Percentiles rank a stretch among this genome's conserved stretches.
Conservation (phyloP, 2,329 filamentous ascomycete species). For the Fusarium annulatum region DNA sequence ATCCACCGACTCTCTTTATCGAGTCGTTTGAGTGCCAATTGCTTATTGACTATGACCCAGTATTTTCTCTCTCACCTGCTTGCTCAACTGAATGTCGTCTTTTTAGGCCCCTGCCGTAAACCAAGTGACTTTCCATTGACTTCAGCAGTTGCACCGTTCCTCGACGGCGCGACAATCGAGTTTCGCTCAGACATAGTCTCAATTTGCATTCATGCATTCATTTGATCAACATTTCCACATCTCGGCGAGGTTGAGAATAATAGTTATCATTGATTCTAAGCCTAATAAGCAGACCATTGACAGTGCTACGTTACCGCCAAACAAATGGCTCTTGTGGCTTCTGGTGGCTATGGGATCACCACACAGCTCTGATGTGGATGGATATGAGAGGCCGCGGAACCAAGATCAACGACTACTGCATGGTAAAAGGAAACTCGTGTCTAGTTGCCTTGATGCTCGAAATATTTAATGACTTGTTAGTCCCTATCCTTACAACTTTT, state of each 20-base stretch:
- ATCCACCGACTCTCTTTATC: background rate
- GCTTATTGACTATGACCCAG: background rate
- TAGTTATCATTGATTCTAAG: constrained; percentile 1
- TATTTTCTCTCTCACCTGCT: background rate
- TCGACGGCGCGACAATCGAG: background rate
- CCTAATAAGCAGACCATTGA: constrained; percentile 1
- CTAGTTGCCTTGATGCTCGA: background rate
- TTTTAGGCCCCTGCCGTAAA: background rate
- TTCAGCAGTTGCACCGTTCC: constrained; percentile 6
- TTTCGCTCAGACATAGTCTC: background rate
- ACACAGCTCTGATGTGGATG: background rate
- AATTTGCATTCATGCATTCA: background rate
- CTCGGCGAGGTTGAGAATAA: background rate
- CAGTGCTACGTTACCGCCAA: background rate
- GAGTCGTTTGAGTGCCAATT: background rate
- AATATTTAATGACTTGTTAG: background rate
- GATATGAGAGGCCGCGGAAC: background rate
- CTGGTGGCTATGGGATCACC: background rate
- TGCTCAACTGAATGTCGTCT: background rate
- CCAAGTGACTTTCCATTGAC: background rate
- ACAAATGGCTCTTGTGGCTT: constrained; percentile 4
- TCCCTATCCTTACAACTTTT: background rate
- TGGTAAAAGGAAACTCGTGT: background rate
- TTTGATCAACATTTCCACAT: background rate
- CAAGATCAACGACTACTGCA: background rate